Base-by-base conservation (phyloP, 2,329 filamentous ascomycete species). In the Trichoderma cornu-damae region DNA sequence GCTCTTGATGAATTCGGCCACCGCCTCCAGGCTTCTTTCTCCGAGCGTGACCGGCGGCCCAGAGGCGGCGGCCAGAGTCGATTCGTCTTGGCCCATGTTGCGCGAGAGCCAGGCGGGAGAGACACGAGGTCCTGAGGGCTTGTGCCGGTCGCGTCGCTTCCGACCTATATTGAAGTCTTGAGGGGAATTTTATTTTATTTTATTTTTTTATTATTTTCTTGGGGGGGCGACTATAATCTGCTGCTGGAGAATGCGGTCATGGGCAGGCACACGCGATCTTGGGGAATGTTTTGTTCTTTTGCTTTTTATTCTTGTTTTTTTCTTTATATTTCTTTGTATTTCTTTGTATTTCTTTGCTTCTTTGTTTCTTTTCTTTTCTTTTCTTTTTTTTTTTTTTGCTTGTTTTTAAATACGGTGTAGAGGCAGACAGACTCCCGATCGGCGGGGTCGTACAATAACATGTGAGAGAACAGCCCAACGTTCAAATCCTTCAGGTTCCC, bases 31-130 rank as follows among this genome's bases (percentile, higher is more conserved):
- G 26, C 81, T 87, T 57, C 91, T 84, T 30, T 81, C 82, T 40
- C 80, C 74, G 12, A 97, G 79, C 0, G 84, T 89, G 53, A 77
- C 68, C 1, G 93, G 84, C 35, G 76, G 73, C 52, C 82, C 83
- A 61, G 80, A 79, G 61, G 88, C 84, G 67, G 86, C 82, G 6
- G 68, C 59, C 61, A 92, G 75, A 30, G 75, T 78, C 22, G 89
- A 95, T 63, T 85, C 79, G 69, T 96, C 90, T 71, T 96, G 90
- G 59, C 92, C 92, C 93, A 96, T 96, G 57, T 76, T 89, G 65
- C 66, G 69, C 62, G 64, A 65, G 55, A 67, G 61, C 66, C 68
- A 65, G 63, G n/a, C n/a, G n/a, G 64, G 66, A 58, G 69, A 69
- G 64, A 66, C 64, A 28, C 66, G 64, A 60, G 68, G 66, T 59